phyloP scores from a whole-genome alignment of 169 alveolate species.

The Plasmodium berghei region DNA sequence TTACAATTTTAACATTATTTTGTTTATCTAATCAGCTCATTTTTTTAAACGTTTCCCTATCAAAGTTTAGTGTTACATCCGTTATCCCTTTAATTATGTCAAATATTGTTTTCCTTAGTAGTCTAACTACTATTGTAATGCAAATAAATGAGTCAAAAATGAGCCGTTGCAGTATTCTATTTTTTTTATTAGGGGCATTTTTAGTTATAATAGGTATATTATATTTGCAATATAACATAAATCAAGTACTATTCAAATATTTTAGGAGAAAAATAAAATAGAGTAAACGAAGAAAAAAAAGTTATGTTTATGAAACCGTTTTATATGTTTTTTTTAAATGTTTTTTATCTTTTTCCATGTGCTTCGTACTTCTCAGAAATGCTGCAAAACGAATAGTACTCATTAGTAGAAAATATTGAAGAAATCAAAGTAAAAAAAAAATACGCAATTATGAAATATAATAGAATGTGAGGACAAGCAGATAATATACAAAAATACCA shows the following conservation, averaged over 20 bases:
- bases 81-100: constrained; percentile 71
- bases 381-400: too few species aligned
- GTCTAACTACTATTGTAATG: constrained; percentile 58
- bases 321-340: too few species aligned
- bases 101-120: constrained; percentile 43
- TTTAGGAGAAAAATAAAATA: neutral
- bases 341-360: too few species aligned
- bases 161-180: neutral
- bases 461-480: too few species aligned
- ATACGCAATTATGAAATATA: too few species aligned
- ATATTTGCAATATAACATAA: constrained; percentile 60
- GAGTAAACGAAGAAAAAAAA: neutral
- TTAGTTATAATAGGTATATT: constrained; percentile 52
- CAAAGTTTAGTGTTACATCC: constrained; percentile 46
- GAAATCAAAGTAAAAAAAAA: too few species aligned
- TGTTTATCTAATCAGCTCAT: constrained; percentile 51
- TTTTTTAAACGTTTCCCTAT: constrained; percentile 41
- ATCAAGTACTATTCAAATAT: constrained; percentile 4
- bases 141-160: constrained; percentile 13
- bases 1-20: constrained; percentile 33
- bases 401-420: too few species aligned
- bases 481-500: too few species aligned
- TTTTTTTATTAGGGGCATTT: constrained; percentile 38
- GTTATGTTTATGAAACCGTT: neutral
- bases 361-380: too few species aligned